Percentiles rank a stretch among this genome's conserved stretches.
Conservation (phyloP, 208 protist species). For the Porcisia deanei region DNA sequence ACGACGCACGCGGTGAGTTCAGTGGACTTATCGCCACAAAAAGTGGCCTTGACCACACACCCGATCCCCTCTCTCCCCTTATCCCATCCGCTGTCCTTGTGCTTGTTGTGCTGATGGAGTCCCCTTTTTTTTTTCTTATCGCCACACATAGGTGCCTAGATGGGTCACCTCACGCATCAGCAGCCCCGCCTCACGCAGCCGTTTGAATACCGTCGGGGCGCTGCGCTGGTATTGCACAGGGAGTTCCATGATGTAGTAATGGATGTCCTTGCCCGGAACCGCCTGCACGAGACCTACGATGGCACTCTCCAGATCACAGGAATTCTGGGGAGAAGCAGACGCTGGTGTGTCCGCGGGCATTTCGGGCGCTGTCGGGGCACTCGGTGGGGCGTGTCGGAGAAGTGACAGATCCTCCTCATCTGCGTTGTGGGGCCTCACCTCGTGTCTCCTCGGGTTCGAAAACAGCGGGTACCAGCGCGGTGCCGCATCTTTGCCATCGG, state of each 20-base stretch:
- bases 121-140: slow-evolving; percentile 15
- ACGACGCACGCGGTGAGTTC: not conserved
- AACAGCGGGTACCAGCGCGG: slow-evolving; percentile 82
- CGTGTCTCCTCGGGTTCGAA: slow-evolving; percentile 47
- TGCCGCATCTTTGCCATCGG: slow-evolving; percentile 49
- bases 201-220: slow-evolving; percentile 70
- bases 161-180: slow-evolving; percentile 53
- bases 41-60: too few relatives aligned
- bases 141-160: slow-evolving; percentile 78
- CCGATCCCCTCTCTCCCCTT: not conserved
- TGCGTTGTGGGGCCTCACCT: slow-evolving; percentile 54
- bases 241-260: slow-evolving; percentile 69
- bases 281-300: slow-evolving; percentile 54
- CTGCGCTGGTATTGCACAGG: slow-evolving; percentile 34
- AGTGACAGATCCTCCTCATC: slow-evolving; percentile 83
- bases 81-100: not conserved
- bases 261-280: slow-evolving; percentile 64
- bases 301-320: slow-evolving; percentile 41
- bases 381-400: slow-evolving; percentile 26
- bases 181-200: slow-evolving; percentile 63
- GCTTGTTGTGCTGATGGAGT: not conserved
- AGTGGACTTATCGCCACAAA: not conserved
- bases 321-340: slow-evolving; percentile 1
- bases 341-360: slow-evolving; percentile 12
- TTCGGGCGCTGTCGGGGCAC: not conserved